phyloP scores from a whole-genome alignment of 331 rosid genomes.

The Quercus lobata region DNA sequence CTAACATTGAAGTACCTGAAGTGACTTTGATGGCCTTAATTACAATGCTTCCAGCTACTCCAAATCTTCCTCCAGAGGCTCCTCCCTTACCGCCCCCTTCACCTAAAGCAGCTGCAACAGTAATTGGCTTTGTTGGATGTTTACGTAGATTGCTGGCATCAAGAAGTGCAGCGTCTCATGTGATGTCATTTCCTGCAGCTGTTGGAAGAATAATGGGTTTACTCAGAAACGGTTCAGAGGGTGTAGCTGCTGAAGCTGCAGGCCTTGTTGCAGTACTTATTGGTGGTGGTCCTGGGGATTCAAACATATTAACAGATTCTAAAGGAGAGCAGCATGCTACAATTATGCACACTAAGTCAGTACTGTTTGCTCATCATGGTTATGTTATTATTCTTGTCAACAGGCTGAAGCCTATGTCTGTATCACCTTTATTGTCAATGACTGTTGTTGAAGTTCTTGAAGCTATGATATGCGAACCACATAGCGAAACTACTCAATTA shows the following conservation, averaged over 20 bases:
- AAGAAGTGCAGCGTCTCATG: conserved; percentile 91
- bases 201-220: conserved; percentile 99
- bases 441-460: conserved; percentile 95
- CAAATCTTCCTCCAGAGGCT: conserved; percentile 96
- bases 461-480: conserved; percentile 98
- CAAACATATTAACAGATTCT: conserved; percentile 60
- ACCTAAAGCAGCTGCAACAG: conserved; percentile 99
- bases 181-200: conserved; percentile 99
- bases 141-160: conserved; percentile 90
- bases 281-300: conserved; percentile 96
- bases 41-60: conserved; percentile 98
- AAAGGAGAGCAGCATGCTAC: conserved; percentile 99
- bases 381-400: conserved; percentile 76
- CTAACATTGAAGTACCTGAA: conserved; percentile 89
- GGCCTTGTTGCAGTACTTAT: conserved; percentile 92
- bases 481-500: conserved; percentile 94
- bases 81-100: conserved; percentile 99
- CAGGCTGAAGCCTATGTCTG: conserved; percentile 91
- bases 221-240: conserved; percentile 97
- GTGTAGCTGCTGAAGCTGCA: conserved; percentile 96
- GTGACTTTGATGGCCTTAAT: conserved; percentile 99
- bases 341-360: conserved; percentile 95
- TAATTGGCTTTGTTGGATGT: conserved; percentile 92
- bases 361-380: conserved; percentile 79
- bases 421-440: conserved; percentile 93